Percentiles rank a stretch among this genome's conserved stretches.
phyloP scores from a whole-genome alignment of 2,329 filamentous ascomycete genomes.

The Trichoderma hamatum region DNA sequence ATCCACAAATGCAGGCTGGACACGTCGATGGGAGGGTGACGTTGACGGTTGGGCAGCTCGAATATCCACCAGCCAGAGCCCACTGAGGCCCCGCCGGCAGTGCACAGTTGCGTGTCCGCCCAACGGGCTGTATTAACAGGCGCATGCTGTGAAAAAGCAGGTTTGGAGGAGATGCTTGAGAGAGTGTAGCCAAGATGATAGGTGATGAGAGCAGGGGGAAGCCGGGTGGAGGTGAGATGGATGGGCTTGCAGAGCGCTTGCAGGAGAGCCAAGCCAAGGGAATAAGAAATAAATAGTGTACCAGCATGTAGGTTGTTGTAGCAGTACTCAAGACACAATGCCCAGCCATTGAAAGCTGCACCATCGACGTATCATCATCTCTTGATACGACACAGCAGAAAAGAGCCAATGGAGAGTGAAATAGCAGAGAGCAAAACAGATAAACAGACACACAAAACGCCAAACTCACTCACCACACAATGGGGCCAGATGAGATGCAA shows the following conservation, averaged over 20 bases:
- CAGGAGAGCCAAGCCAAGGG: not conserved
- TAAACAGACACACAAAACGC: not conserved
- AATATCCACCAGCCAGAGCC: not conserved
- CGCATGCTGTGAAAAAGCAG: constrained; percentile 14
- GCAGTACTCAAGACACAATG: not conserved
- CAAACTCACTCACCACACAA: constrained; percentile 4
- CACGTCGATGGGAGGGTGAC: constrained; percentile 24
- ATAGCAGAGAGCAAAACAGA: not conserved
- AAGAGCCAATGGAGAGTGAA: constrained; percentile 4
- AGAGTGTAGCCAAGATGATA: not conserved
- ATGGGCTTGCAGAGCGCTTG: constrained; percentile 13
- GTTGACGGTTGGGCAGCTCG: constrained; percentile 22
- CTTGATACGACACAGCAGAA: not conserved
- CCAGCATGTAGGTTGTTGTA: not conserved
- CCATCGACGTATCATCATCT: not conserved
- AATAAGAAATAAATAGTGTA: not conserved
- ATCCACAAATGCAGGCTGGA: constrained; percentile 26
- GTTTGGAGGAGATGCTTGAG: constrained; percentile 3
- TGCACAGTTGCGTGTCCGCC: not conserved
- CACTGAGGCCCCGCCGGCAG: not conserved
- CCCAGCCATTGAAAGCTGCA: not conserved
- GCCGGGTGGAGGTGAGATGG: not conserved
- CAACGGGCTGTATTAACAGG: constrained; percentile 4
- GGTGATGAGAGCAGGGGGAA: not conserved
- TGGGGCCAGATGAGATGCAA: not conserved